Evolutionary conservation across 2,329 filamentous ascomycete species (phyloP), one percentile per base, ranked within the genome.

Genomic region (Periconia macrospinosa): DNA sequence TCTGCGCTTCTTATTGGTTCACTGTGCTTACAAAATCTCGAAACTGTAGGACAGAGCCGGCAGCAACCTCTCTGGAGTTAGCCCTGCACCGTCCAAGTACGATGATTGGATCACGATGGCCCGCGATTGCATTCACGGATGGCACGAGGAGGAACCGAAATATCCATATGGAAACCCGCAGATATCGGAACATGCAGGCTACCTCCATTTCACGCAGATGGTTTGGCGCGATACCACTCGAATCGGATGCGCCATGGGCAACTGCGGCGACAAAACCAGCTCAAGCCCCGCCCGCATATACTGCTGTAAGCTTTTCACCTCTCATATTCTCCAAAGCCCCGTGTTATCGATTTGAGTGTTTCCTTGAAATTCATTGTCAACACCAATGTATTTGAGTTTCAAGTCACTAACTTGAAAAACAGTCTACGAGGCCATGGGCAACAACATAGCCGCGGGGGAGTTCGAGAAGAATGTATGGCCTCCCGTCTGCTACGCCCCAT

Each of bases 201-300:
- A 58, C 30, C 58, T 65, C 14, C 71, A 75, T 62, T 75, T 75
- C 61, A 68, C 69, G 7, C 72, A 75, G 62, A 59, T 75, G 58
- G 71, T 75, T 47, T 75, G 72, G 72, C 70, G 70, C 46, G 68
- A 70, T 55, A 65, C 62, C 13, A 58, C 65, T 2, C 66, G 62
- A n/a, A 55, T 75, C 30, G 72, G 72, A 37, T 75, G 72, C 53
- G 71, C 72, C 41, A 41, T 72, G 3, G 62, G 59, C 17, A 57
- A 66, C 50, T 72, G 71, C 59, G 33, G 47, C 11, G 54, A 60
- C 42, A 51, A 54, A 11, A 40, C 44, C 20, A 60, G 59, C 15
- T 30, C 57, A 17, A 68, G 49, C 48, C 65, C 70, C 1, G 68
- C 55, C n/a, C 71, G 71, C 49, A 58, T 74, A 53, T 71, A 68